Evolutionary conservation across 2,329 filamentous ascomycete species (phyloP).

Genomic region (Fusarium pseudocircinatum): DNA sequence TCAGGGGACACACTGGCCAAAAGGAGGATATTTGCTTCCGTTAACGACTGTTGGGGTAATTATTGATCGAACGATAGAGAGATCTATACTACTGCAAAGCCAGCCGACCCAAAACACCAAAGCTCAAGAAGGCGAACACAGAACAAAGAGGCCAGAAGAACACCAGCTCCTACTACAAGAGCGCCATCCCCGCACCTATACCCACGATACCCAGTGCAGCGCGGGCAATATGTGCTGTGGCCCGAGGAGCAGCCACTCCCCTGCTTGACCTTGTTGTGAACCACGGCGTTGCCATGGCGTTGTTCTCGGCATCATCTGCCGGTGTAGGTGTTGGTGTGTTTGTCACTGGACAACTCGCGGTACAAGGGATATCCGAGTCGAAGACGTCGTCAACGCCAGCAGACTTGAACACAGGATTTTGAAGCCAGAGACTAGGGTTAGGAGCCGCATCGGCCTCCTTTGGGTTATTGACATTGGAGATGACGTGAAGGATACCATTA

Average conservation of each 20-base stretch:
- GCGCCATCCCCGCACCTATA: slow-evolving; percentile 45
- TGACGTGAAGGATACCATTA: slow-evolving; percentile 67
- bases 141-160: neutral
- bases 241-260: slow-evolving; percentile 32
- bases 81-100: neutral
- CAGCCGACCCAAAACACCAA: slow-evolving; percentile 8
- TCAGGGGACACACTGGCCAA: neutral
- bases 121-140: neutral
- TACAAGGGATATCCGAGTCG: slow-evolving; percentile 56
- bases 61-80: slow-evolving; percentile 6
- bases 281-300: slow-evolving; percentile 37
- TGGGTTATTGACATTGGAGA: slow-evolving; percentile 63
- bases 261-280: slow-evolving; percentile 39
- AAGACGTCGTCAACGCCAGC: slow-evolving; percentile 57
- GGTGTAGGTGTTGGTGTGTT: slow-evolving; percentile 16
- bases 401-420: slow-evolving; percentile 62
- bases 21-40: neutral
- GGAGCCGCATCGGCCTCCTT: slow-evolving; percentile 48
- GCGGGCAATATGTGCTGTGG: slow-evolving; percentile 42
- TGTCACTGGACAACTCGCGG: slow-evolving; percentile 45
- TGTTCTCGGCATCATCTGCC: slow-evolving; percentile 11
- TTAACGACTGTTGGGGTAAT: slow-evolving; percentile 11
- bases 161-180: slow-evolving; percentile 23
- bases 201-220: slow-evolving; percentile 46
- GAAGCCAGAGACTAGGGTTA: slow-evolving; percentile 51